Base-by-base conservation (phyloP, 371 early-diverging fungal genomes). In the Thermomucor indicae-seudaticae region DNA sequence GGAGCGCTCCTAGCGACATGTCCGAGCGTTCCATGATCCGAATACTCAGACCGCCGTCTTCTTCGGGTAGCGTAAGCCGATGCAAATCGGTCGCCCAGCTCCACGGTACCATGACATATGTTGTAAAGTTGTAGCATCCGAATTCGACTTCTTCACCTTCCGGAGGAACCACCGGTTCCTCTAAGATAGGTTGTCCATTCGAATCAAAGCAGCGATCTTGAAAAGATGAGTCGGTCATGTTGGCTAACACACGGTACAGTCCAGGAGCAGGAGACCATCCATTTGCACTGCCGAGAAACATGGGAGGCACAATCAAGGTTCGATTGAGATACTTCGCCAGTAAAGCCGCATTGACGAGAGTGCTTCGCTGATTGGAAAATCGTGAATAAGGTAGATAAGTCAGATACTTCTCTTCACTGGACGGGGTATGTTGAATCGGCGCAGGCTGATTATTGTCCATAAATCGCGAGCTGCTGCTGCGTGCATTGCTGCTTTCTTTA, bases 301-400 rank as follows among this genome's bases (percentile, higher is more conserved):
- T 56, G 49, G 65, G 65, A 11, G 65, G 65, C 5, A 64, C 65
- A 30, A 64, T 35, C 25, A 64, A 41, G 3, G 65, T 64, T 17
- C 65, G 56, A 46, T 64, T 60, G 37, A 64, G 53, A 24, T 59
- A 59, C 23, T 64, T 58, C 12, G 65, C 60, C 8, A 64, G 64
- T 6, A 78, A 50, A 30, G 73, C 59, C 1, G 73, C 75, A 30
- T 78, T 78, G 22, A 70, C 61, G n/a, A 79, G 59, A 3, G 63
- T 62, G 47, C 67, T 65, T 8, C 72, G 72, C 47, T 79, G 79
- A 43, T 75, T 73, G 39, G 71, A 70, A 43, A 79, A 70, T 5
- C 72, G 62, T 8, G 67, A 63, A 61, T 79, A 74, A n/a, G 76
- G 74, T 11, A 73, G 43, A 44, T 75, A 79, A 4, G 79, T 69